These are phyloP conservation scores for Fusarium hainanense DNA, from an alignment of 2,329 filamentous ascomycete genomes.

Conservation along the genomic window DNA sequence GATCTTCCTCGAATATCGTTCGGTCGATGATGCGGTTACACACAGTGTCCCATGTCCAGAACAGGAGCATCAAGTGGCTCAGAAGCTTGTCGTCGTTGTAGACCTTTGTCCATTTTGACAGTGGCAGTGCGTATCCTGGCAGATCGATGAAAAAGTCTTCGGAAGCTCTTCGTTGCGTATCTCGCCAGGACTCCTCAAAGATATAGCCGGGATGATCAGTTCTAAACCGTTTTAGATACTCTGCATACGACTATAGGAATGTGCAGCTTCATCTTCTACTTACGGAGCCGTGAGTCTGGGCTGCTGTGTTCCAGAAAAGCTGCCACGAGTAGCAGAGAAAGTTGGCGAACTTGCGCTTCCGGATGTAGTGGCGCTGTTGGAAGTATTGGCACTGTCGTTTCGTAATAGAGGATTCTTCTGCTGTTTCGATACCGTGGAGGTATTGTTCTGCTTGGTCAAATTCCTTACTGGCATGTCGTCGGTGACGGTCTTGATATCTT, in stretches of 20 bases:
- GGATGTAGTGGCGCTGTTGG: constrained; percentile 1
- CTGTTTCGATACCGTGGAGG: background rate
- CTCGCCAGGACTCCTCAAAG: constrained; percentile 16
- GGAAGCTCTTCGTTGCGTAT: background rate
- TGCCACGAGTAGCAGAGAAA: background rate
- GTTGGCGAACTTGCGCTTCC: constrained; percentile 6
- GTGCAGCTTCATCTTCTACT: background rate
- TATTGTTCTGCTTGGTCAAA: background rate
- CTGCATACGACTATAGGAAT: background rate
- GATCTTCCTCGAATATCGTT: constrained; percentile 27
- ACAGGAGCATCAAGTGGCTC: constrained; percentile 20
- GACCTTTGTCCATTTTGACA: constrained; percentile 29
- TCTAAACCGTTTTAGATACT: background rate
- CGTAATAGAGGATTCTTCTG: background rate
- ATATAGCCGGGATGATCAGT: background rate
- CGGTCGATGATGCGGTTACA: constrained; percentile 28
- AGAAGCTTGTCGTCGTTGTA: constrained; percentile 20
- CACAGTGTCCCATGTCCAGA: constrained; percentile 29
- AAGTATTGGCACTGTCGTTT: constrained; percentile 3
- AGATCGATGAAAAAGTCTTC: constrained; percentile 13
- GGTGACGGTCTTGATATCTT: constrained; percentile 10
- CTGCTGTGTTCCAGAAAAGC: background rate
- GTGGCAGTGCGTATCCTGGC: constrained; percentile 10
- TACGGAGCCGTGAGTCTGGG: constrained; percentile 20
- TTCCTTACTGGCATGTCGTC: background rate